These are phyloP conservation scores for Rhododendron henanense DNA, from an alignment of 148 eudicot species.

Conservation along the genomic window DNA sequence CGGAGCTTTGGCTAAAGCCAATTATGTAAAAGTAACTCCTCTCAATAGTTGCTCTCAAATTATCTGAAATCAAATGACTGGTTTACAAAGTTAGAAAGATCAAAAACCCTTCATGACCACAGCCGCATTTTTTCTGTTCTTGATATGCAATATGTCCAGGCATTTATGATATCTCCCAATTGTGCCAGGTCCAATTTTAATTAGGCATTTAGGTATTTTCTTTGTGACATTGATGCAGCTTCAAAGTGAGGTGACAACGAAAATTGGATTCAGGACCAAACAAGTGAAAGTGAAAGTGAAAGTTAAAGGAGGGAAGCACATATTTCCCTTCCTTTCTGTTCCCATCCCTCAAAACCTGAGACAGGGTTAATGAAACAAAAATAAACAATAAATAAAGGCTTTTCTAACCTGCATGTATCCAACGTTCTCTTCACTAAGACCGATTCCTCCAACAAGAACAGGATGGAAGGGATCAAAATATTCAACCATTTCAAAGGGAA, in stretches of 20 bases:
- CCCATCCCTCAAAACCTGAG: slow-evolving; percentile 2
- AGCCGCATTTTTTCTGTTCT: neutral
- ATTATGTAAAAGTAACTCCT: neutral
- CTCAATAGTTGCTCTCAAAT: neutral
- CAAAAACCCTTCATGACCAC: neutral
- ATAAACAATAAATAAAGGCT: neutral
- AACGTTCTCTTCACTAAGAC: slow-evolving; percentile 85
- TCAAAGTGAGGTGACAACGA: neutral
- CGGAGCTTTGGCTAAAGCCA: neutral
- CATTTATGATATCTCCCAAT: neutral
- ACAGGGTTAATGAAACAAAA: neutral
- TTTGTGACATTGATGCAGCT: neutral
- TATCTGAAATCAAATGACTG: neutral
- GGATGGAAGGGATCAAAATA: slow-evolving; percentile 92
- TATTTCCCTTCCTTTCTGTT: neutral
- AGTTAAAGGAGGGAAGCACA: neutral
- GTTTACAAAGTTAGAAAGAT: neutral
- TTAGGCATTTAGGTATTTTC: neutral
- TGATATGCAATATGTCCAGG: neutral
- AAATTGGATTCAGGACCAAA: neutral
- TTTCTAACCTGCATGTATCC: slow-evolving; percentile 94
- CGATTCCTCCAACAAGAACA: slow-evolving; percentile 87
- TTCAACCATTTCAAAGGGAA: slow-evolving; percentile 94
- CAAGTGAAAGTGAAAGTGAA: neutral
- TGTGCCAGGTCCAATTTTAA: neutral